Base-by-base conservation (phyloP, 176 grass and related monocot species). In the Carex myosuroides region DNA sequence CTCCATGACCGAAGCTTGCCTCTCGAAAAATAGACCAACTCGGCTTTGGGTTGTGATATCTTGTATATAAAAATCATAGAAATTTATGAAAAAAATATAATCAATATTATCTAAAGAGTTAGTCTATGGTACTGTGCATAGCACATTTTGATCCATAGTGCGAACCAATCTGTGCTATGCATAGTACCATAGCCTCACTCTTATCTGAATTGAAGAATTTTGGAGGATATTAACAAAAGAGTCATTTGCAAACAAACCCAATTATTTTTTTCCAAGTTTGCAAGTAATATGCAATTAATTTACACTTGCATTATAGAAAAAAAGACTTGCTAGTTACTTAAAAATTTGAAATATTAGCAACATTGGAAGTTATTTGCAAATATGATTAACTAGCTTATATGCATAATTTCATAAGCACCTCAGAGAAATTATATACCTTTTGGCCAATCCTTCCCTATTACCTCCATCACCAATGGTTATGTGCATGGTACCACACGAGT, bases 391-490 rank as follows among this genome's bases (percentile, higher is more conserved):
- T 35, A 74, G 10, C 20, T 7, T 42, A 72, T 16, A 20, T 1
- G 39, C 3, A 21, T 37, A 72, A 22, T 72, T 72, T 13, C 69
- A 71, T 0, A 71, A n/a, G 14, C 37, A 7, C 33, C 33, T 41
- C 8, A 46, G 18, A 71, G 39, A 11, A 55, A 3, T 48, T 67
- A 53, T 42, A 13, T 94, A 98, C 95, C 91, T 93, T 81, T 16
- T 86, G 18, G 92, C 95, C 87, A 95, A 89, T 46, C 95, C 95
- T 93, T 95, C 95, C 26, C 92, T 78, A 88, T 98, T 98, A 44
- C 95, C 95, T 42, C 95, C 95, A 72, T 98, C 95, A 14, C 95
- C 95, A 1, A 98, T 98, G 7, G 95, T 98, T 86, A 98, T 92
- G 78, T 98, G 93, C 72, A 95, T 87, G 68, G 89, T 69, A 14